A percentile compares a stretch with the other conserved stretches of the same genome.
These are phyloP conservation scores for Lophiotrema nucula DNA, from an alignment of 495 filamentous ascomycete genomes.

Conservation along the genomic window DNA sequence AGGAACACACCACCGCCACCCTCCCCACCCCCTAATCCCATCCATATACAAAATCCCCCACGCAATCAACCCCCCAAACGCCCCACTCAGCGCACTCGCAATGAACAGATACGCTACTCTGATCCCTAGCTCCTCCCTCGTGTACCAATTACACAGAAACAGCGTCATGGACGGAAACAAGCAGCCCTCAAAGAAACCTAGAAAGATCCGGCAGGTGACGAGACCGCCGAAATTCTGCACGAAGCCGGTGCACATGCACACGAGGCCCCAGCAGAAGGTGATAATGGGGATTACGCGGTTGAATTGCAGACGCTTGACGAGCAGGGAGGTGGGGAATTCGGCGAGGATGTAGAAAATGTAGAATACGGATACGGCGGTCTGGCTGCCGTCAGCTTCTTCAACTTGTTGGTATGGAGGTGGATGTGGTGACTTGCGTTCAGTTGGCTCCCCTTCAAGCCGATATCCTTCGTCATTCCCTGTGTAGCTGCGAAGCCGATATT, in stretches of 20 bases:
- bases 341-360: slow-evolving; percentile 33
- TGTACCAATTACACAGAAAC: slow-evolving; percentile 32
- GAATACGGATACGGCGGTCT: slow-evolving; percentile 28
- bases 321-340: slow-evolving; percentile 33
- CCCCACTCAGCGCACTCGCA: slow-evolving; percentile 25
- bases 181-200: slow-evolving; percentile 33
- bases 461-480: slow-evolving; percentile 45
- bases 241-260: slow-evolving; percentile 31
- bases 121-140: slow-evolving; percentile 27
- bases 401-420: background rate
- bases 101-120: slow-evolving; percentile 30
- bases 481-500: slow-evolving; percentile 41
- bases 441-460: slow-evolving; percentile 42
- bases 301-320: slow-evolving; percentile 32
- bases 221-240: slow-evolving; percentile 25
- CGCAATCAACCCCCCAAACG: slow-evolving; percentile 30
- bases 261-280: slow-evolving; percentile 33
- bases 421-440: slow-evolving; percentile 34
- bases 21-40: slow-evolving; percentile 15
- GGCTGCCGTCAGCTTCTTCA: background rate
- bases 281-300: slow-evolving; percentile 32
- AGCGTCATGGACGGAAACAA: slow-evolving; percentile 31
- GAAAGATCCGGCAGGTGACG: slow-evolving; percentile 22
- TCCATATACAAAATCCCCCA: slow-evolving; percentile 31
- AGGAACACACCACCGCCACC: slow-evolving; percentile 36